Percentiles rank a stretch among this genome's conserved stretches.
Conservation (phyloP, 495 filamentous ascomycete genomes). For the Podospora pseudopauciseta region DNA sequence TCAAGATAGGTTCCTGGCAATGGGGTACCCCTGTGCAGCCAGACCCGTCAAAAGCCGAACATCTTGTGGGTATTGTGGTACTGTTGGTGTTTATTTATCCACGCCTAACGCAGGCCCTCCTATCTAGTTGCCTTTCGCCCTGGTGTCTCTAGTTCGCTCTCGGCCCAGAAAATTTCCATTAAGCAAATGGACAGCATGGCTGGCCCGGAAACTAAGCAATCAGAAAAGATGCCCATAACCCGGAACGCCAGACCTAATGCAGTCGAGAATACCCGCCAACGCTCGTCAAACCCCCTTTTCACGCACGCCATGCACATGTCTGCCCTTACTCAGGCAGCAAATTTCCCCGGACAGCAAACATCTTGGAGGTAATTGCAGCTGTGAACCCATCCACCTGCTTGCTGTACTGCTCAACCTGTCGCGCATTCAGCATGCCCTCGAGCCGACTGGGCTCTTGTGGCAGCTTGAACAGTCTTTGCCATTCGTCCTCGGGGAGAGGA, state of each 20-base stretch:
- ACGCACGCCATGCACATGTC: slow-evolving; percentile 14
- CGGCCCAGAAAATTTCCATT: background rate
- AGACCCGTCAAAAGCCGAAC: background rate
- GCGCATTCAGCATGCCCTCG: slow-evolving; percentile 86
- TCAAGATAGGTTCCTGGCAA: background rate
- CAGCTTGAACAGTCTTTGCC: slow-evolving; percentile 96
- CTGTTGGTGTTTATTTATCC: background rate
- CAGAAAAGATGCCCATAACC: slow-evolving; percentile 27
- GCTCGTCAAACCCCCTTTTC: slow-evolving; percentile 11
- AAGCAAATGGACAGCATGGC: slow-evolving; percentile 16
- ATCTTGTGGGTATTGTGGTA: background rate
- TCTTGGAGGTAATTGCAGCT: slow-evolving; percentile 85
- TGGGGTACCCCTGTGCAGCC: background rate
- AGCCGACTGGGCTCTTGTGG: slow-evolving; percentile 88
- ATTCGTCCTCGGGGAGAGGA: slow-evolving; percentile 91
- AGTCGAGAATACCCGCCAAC: slow-evolving; percentile 21
- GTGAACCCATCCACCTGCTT: slow-evolving; percentile 97
- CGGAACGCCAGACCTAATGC: slow-evolving; percentile 37
- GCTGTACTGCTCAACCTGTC: slow-evolving; percentile 97
- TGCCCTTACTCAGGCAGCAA: slow-evolving; percentile 47
- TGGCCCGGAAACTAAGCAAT: slow-evolving; percentile 25
- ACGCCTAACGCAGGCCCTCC: background rate
- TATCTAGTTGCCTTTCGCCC: background rate
- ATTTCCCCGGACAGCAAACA: slow-evolving; percentile 91
- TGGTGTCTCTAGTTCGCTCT: background rate